These are phyloP conservation scores for Raffaelea arxii DNA, from an alignment of 2,329 filamentous ascomycete species.

Conservation along the genomic window DNA sequence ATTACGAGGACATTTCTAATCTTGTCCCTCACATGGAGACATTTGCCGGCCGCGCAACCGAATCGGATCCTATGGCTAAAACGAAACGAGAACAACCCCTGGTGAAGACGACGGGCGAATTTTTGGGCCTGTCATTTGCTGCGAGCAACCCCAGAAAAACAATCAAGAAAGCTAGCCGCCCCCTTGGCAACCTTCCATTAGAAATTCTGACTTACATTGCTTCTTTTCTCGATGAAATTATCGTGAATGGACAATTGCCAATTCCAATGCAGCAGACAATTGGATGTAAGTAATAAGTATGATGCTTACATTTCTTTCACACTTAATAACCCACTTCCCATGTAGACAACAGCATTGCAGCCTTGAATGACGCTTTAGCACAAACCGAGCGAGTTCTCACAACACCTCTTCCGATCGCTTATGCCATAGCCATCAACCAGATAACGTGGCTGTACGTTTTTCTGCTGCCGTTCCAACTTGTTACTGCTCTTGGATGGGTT, in stretches of 20 bases:
- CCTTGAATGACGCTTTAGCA: constrained; percentile 54
- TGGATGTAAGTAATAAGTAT: constrained; percentile 17
- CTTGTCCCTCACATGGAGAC: constrained; percentile 56
- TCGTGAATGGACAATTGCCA: constrained; percentile 36
- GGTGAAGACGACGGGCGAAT: constrained; percentile 49
- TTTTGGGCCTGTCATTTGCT: constrained; percentile 58
- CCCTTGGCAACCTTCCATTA: constrained; percentile 62
- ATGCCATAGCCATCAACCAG: constrained; percentile 64
- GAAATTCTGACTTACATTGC: constrained; percentile 60
- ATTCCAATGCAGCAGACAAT: constrained; percentile 41
- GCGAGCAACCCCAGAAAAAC: constrained; percentile 59
- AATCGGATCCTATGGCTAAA: constrained; percentile 20
- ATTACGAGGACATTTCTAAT: constrained; percentile 55
- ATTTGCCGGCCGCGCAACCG: constrained; percentile 41
- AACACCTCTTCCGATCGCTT: constrained; percentile 62
- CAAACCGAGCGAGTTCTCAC: constrained; percentile 61
- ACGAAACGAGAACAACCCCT: constrained; percentile 7
- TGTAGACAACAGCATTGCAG: constrained; percentile 31
- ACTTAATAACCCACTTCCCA: not conserved
- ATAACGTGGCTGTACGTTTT: constrained; percentile 69
- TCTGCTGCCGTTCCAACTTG: constrained; percentile 63
- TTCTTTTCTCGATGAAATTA: constrained; percentile 48
- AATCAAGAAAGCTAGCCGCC: constrained; percentile 55
- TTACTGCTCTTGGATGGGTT: constrained; percentile 48
- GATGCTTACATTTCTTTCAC: not conserved